Conservation (phyloP, 2,329 filamentous ascomycete species). For the Colletotrichum sansevieriae region DNA sequence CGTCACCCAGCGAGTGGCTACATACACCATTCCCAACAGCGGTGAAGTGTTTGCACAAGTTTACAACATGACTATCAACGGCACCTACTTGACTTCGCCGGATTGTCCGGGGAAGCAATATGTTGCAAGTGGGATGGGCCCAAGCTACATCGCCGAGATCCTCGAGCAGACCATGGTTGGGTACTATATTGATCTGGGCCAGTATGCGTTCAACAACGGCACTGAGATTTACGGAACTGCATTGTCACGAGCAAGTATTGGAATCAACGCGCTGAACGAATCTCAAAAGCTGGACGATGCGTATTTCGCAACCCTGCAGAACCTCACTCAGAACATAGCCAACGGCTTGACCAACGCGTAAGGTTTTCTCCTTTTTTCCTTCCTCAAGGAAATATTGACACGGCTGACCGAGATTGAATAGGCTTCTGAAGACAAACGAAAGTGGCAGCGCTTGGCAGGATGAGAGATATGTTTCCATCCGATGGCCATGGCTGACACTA, state of each 20-base stretch:
- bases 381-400: too few species aligned
- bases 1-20: constrained; percentile 16
- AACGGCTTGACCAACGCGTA: constrained; percentile 31
- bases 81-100: constrained; percentile 29
- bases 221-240: constrained; percentile 25
- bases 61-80: constrained; percentile 17
- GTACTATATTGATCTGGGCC: neutral
- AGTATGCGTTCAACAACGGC: constrained; percentile 13
- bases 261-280: constrained; percentile 1
- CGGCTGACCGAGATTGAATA: neutral
- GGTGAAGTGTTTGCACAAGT: constrained; percentile 18
- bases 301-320: constrained; percentile 9
- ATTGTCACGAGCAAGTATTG: constrained; percentile 19
- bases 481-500: constrained; percentile 32
- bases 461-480: constrained; percentile 23
- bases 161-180: constrained; percentile 4
- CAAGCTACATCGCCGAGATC: neutral
- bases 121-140: constrained; percentile 16
- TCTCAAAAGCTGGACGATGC: constrained; percentile 30
- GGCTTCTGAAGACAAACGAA: constrained; percentile 12
- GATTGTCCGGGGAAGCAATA: constrained; percentile 13
- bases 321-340: constrained; percentile 30
- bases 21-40: neutral
- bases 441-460: constrained; percentile 28
- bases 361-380: neutral